These are phyloP conservation scores for Astragalus membranaceus DNA, from an alignment of 306 rosid species.

Conservation along the genomic window DNA sequence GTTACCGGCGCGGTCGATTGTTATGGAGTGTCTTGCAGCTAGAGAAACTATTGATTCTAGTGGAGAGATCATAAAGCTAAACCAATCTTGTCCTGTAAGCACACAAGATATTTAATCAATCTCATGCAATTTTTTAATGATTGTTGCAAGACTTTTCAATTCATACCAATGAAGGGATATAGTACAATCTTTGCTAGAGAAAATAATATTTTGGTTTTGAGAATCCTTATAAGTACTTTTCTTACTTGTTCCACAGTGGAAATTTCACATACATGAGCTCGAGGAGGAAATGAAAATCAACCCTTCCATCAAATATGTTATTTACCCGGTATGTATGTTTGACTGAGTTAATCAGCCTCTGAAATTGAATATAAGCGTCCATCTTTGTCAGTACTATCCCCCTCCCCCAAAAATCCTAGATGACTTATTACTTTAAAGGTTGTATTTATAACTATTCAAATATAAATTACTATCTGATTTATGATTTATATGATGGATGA, in stretches of 20 bases:
- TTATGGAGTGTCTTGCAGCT: constrained; percentile 44
- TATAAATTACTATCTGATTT: neutral
- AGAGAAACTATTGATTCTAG: constrained; percentile 41
- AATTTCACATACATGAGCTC: constrained; percentile 56
- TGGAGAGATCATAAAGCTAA: constrained; percentile 45
- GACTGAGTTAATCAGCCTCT: neutral
- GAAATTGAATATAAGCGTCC: neutral
- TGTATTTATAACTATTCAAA: neutral
- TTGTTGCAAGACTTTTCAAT: neutral
- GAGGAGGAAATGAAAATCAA: constrained; percentile 55
- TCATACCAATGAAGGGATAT: neutral
- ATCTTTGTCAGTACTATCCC: neutral
- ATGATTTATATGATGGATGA: neutral
- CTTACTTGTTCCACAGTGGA: constrained; percentile 39
- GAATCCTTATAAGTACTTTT: neutral
- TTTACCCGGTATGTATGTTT: constrained; percentile 36
- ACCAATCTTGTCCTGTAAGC: constrained; percentile 50
- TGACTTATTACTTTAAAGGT: neutral
- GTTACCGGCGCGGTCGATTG: constrained; percentile 47
- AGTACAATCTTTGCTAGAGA: neutral
- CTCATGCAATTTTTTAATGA: neutral
- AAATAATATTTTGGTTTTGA: neutral
- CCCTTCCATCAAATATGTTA: constrained; percentile 50
- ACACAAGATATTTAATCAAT: neutral
- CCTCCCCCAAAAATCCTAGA: neutral